A percentile compares a stretch with the other conserved stretches of the same genome.
Conservation (phyloP, 2,329 filamentous ascomycete genomes). For the Apiospora koreana region DNA sequence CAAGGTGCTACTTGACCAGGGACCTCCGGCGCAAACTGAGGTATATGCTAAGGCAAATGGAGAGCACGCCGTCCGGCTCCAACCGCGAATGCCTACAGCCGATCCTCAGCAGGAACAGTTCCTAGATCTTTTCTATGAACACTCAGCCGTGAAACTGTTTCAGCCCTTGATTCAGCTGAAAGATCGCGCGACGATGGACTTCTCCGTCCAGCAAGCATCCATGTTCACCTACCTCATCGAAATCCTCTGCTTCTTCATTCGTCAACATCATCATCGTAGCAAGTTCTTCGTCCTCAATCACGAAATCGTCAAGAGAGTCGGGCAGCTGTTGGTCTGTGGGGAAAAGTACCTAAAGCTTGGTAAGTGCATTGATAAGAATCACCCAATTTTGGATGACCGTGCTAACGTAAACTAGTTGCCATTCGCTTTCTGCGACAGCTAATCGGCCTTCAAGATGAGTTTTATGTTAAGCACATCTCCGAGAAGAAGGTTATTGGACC, state of each 20-base stretch:
- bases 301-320: conserved; percentile 75
- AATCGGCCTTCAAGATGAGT: conserved; percentile 83
- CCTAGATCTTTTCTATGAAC: conserved; percentile 85
- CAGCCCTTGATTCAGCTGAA: conserved; percentile 83
- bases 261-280: conserved; percentile 82
- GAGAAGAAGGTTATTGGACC: conserved; percentile 81
- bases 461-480: conserved; percentile 83
- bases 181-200: conserved; percentile 64
- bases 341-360: conserved; percentile 93
- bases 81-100: conserved; percentile 46
- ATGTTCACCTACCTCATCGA: conserved; percentile 90
- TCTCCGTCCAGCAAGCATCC: conserved; percentile 83
- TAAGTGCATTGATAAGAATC: conserved; percentile 43
- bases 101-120: conserved; percentile 84
- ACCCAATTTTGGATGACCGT: not conserved
- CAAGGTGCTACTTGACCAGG: conserved; percentile 86
- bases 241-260: conserved; percentile 89
- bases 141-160: conserved; percentile 82
- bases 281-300: conserved; percentile 86
- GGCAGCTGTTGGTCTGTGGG: conserved; percentile 76
- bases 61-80: conserved; percentile 66
- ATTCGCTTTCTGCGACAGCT: conserved; percentile 93
- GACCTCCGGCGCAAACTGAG: conserved; percentile 51
- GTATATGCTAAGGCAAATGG: conserved; percentile 63
- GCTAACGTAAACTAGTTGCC: conserved; percentile 57